phyloP scores from a whole-genome alignment of 805 yeast genomes.

The Wickerhamomyces silvicola region DNA sequence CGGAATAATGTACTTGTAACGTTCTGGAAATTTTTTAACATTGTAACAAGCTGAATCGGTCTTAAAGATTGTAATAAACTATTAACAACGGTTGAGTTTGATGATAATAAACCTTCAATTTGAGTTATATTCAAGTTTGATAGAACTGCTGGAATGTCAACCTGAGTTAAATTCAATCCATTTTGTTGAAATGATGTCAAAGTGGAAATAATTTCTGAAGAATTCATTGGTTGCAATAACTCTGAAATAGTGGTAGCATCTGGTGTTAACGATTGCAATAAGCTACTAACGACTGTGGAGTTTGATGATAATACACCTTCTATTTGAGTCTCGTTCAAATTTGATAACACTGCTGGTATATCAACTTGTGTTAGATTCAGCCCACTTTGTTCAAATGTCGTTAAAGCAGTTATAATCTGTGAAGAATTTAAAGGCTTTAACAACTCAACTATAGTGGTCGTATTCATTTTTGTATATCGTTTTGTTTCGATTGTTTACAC shows the following conservation, averaged over 20 bases:
- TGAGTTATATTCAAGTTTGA: constrained; percentile 18
- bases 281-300: too few relatives aligned
- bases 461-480: too few relatives aligned
- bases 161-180: constrained; percentile 58
- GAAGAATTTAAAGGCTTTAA: too few relatives aligned
- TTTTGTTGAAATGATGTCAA: constrained; percentile 9
- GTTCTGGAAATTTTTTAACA: constrained; percentile 16
- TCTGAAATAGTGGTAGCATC: constrained; percentile 14
- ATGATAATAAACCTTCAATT: constrained; percentile 16
- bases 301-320: background rate
- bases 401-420: too few relatives aligned
- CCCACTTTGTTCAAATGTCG: too few relatives aligned
- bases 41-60: constrained; percentile 14
- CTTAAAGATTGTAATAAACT: constrained; percentile 14
- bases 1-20: constrained; percentile 17
- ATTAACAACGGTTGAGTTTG: constrained; percentile 16
- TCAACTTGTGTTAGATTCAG: too few relatives aligned
- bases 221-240: constrained; percentile 17
- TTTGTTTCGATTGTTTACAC: too few relatives aligned
- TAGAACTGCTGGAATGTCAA: constrained; percentile 54
- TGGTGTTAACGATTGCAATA: constrained; percentile 8
- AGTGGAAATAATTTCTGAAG: constrained; percentile 18
- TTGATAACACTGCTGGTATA: too few relatives aligned
- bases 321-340: too few relatives aligned
- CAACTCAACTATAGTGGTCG: too few relatives aligned